phyloP scores from a whole-genome alignment of 495 filamentous ascomycete species.

The Bathelium albidoporum region DNA sequence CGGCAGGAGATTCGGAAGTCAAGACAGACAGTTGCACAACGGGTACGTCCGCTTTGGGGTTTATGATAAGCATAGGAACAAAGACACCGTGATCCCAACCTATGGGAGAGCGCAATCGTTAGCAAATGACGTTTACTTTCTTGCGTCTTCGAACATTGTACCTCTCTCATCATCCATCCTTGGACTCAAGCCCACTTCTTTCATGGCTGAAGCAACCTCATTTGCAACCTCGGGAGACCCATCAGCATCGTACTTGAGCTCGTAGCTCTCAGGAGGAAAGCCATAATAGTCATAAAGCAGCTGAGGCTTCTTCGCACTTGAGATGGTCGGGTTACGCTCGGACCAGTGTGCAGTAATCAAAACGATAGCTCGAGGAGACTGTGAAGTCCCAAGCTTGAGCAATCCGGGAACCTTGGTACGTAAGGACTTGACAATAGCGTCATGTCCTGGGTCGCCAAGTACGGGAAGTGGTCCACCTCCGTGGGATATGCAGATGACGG shows the following conservation, averaged over 20 bases:
- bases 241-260: conserved; percentile 33
- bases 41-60: conserved; percentile 25
- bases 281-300: conserved; percentile 36
- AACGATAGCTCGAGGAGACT: conserved; percentile 32
- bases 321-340: conserved; percentile 27
- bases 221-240: conserved; percentile 32
- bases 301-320: conserved; percentile 25
- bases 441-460: conserved; percentile 30
- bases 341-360: conserved; percentile 37
- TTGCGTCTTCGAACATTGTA: not conserved
- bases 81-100: conserved; percentile 36
- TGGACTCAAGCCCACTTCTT: conserved; percentile 21
- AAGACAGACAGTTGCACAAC: conserved; percentile 30
- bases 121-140: not conserved
- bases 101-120: not conserved
- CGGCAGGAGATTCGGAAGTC: conserved; percentile 18
- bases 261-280: conserved; percentile 33
- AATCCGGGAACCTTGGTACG: conserved; percentile 28
- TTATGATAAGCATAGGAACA: conserved; percentile 27
- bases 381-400: conserved; percentile 28
- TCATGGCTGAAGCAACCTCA: conserved; percentile 24
- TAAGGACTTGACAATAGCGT: conserved; percentile 27
- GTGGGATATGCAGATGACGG: conserved; percentile 35
- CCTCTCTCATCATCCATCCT: conserved; percentile 23
- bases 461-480: conserved; percentile 37